Percentiles rank a stretch among this genome's conserved stretches.
Evolutionary conservation across 129 eudicot genomes (phyloP).

Genomic region (Artemisia annua): DNA sequence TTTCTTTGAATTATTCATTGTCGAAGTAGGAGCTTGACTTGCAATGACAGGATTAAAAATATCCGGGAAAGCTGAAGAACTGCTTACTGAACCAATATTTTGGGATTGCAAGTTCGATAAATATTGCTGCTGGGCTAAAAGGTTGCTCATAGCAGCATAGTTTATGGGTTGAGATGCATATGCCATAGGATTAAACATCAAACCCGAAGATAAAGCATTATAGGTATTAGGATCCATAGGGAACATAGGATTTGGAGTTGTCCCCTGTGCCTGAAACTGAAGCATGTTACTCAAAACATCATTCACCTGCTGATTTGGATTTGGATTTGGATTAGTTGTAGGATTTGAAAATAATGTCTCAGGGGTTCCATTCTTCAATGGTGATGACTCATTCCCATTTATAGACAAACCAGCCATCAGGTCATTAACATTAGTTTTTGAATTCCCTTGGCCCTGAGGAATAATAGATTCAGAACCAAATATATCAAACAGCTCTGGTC

Average conservation of each 20-base stretch:
- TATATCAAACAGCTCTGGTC: constrained; percentile 60
- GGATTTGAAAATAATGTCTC: constrained; percentile 37
- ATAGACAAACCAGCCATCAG: constrained; percentile 75
- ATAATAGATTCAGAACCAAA: constrained; percentile 50
- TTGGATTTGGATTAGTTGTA: constrained; percentile 34
- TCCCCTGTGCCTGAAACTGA: constrained; percentile 52
- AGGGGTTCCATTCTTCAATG: constrained; percentile 38
- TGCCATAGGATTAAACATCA: constrained; percentile 65
- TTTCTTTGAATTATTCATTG: constrained; percentile 71
- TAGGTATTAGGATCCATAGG: constrained; percentile 62
- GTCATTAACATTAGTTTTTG: constrained; percentile 46
- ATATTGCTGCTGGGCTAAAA: constrained; percentile 83
- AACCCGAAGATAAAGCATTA: constrained; percentile 58
- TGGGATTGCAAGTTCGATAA: constrained; percentile 65
- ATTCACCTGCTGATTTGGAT: constrained; percentile 22
- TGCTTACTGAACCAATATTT: constrained; percentile 42
- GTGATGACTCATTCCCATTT: constrained; percentile 43
- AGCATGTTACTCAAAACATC: constrained; percentile 46
- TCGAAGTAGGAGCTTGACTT: constrained; percentile 55
- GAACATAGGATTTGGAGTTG: constrained; percentile 49
- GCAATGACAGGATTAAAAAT: constrained; percentile 69
- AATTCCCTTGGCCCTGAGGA: no score
- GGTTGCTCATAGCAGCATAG: constrained; percentile 70
- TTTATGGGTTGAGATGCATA: constrained; percentile 66
- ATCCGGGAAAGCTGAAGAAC: constrained; percentile 73